Percentiles rank a stretch among this genome's conserved stretches.
Evolutionary conservation across 75 land plant genomes (phyloP).

Genomic region (Pinus albicaulis): DNA sequence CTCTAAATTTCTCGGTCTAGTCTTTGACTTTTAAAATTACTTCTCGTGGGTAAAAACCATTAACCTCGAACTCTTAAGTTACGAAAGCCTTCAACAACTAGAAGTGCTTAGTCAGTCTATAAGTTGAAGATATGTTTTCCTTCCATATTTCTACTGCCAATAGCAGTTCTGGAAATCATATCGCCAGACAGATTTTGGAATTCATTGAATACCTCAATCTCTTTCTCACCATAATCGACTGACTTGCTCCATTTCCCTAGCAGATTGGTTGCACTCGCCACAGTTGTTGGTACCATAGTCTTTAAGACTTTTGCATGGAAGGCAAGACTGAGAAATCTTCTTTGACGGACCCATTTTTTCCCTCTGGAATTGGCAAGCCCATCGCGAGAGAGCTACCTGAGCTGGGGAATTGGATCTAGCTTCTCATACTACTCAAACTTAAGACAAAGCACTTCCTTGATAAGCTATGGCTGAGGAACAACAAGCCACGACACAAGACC

Average conservation of each 20-base stretch:
- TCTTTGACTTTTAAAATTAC: slow-evolving; percentile 7
- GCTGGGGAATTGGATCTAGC: neutral
- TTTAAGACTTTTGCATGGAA: slow-evolving; percentile 36
- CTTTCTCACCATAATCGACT: neutral
- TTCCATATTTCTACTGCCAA: slow-evolving; percentile 15
- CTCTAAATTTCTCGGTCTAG: slow-evolving; percentile 12
- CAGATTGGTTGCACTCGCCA: neutral
- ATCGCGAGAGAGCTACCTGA: neutral
- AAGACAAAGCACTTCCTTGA: slow-evolving; percentile 30
- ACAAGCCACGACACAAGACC: slow-evolving; percentile 10
- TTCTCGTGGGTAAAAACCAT: slow-evolving; percentile 29
- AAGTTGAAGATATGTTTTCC: slow-evolving; percentile 25
- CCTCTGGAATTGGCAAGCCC: slow-evolving; percentile 19
- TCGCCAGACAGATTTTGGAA: slow-evolving; percentile 11
- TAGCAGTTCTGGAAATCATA: slow-evolving; percentile 15
- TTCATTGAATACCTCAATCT: slow-evolving; percentile 3
- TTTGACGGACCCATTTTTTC: slow-evolving; percentile 28
- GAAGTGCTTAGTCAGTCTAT: slow-evolving; percentile 31
- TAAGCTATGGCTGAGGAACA: slow-evolving; percentile 25
- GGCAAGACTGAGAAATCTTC: slow-evolving; percentile 32
- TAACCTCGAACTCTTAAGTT: slow-evolving; percentile 38
- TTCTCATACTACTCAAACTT: slow-evolving; percentile 24
- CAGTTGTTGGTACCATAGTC: slow-evolving; percentile 7
- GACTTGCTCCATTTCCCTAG: slow-evolving; percentile 3
- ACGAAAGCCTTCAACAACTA: slow-evolving; percentile 18